Percentiles rank a stretch among this genome's conserved stretches.
Evolutionary conservation across 208 protist genomes (phyloP).

Genomic region (Crithidia brevicula): DNA sequence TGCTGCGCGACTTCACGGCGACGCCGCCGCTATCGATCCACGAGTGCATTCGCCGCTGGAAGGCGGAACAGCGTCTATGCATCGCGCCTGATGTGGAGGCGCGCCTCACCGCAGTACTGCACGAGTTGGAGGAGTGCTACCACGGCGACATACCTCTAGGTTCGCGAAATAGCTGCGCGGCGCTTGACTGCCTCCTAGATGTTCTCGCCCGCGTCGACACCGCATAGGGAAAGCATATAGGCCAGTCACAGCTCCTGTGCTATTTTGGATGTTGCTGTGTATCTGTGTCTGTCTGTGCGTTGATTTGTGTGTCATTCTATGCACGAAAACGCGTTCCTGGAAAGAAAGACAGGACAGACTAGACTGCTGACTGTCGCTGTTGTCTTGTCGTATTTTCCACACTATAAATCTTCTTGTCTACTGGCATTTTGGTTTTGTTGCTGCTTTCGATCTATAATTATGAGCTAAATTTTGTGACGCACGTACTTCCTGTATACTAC

Average conservation of each 20-base stretch:
- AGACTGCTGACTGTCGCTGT: no score
- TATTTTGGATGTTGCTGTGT: no score
- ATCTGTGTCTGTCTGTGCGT: no score
- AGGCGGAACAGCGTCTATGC: constrained; percentile 25
- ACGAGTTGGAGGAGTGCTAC: constrained; percentile 26
- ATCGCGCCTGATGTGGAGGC: constrained; percentile 23
- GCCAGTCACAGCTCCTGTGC: not conserved
- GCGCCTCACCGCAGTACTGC: constrained; percentile 17
- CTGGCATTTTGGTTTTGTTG: no score
- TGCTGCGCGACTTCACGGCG: constrained; percentile 24
- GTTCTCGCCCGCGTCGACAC: constrained; percentile 31
- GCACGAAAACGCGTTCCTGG: no score
- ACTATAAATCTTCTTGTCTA: no score
- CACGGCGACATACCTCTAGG: not conserved
- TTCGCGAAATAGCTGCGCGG: constrained; percentile 15
- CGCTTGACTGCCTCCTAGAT: constrained; percentile 24
- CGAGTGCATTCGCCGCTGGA: constrained; percentile 27
- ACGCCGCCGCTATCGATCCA: constrained; percentile 15
- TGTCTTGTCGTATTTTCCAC: no score
- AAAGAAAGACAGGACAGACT: no score
- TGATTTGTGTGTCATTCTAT: no score
- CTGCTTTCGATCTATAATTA: no score
- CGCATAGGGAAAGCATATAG: not conserved
- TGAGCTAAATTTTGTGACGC: no score
- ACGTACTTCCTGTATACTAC: no score